Conservation (phyloP, 441 rosid genomes). For the Arabidopsis hybrid region DNA sequence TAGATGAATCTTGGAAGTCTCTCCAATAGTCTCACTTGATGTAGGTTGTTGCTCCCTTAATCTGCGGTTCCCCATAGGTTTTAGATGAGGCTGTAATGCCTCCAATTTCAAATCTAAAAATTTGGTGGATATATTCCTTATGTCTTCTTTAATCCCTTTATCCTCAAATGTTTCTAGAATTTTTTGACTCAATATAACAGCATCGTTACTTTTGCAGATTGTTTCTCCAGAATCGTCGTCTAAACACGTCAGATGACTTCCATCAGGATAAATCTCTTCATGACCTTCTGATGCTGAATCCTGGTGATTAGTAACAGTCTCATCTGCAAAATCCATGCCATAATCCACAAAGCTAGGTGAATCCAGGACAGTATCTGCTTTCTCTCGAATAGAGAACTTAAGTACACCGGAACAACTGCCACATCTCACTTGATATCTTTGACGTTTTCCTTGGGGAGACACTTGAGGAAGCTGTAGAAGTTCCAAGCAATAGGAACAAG, state of each 20-base stretch:
- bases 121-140: constrained; percentile 38
- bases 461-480: constrained; percentile 79
- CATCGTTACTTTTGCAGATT: constrained; percentile 45
- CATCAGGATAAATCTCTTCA: constrained; percentile 47
- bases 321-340: constrained; percentile 53
- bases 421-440: constrained; percentile 71
- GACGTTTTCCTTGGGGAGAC: constrained; percentile 61
- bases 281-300: constrained; percentile 48
- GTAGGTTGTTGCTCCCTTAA: constrained; percentile 24
- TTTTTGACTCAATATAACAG: constrained; percentile 37
- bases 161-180: constrained; percentile 32
- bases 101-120: constrained; percentile 1
- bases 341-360: constrained; percentile 46
- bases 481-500: constrained; percentile 67
- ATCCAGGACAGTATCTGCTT: constrained; percentile 60
- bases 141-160: constrained; percentile 30
- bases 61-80: constrained; percentile 22
- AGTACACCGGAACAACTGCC: constrained; percentile 77
- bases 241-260: constrained; percentile 51
- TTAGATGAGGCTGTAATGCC: constrained; percentile 27
- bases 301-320: constrained; percentile 36
- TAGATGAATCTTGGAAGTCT: constrained; percentile 27
- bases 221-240: constrained; percentile 51
- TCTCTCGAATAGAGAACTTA: constrained; percentile 58
- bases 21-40: constrained; percentile 22